A percentile compares a stretch with the other conserved stretches of the same genome.
Evolutionary conservation across 1,284 basidiomycete species (phyloP).

Genomic region (Apiotrichum laibachii): DNA sequence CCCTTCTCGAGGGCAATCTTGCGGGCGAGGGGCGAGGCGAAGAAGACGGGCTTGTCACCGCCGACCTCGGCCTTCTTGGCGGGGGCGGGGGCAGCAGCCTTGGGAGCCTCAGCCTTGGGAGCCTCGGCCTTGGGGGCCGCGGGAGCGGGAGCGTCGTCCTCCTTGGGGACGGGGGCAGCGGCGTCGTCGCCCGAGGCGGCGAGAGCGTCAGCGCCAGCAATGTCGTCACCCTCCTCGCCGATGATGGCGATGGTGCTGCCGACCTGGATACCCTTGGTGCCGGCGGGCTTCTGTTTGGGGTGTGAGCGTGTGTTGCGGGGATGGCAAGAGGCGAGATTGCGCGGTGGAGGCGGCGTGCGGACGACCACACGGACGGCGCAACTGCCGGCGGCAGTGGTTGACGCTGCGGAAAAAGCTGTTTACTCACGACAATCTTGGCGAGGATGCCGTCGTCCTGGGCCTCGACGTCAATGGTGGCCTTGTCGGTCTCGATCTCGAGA

Average conservation of each 20-base stretch:
- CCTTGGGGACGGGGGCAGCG: constrained; percentile 46
- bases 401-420: not conserved
- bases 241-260: constrained; percentile 85
- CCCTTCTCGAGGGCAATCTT: constrained; percentile 95
- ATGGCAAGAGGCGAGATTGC: not conserved
- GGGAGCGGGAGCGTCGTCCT: constrained; percentile 31
- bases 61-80: constrained; percentile 15
- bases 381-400: constrained; percentile 8
- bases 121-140: constrained; percentile 53
- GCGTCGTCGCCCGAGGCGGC: constrained; percentile 57
- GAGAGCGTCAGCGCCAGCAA: constrained; percentile 74
- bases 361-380: not conserved
- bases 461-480: constrained; percentile 98
- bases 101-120: constrained; percentile 49
- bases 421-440: constrained; percentile 71
- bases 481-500: constrained; percentile 89
- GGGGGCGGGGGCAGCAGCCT: constrained; percentile 26
- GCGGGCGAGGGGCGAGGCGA: constrained; percentile 92
- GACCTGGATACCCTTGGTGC: constrained; percentile 80
- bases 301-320: not conserved
- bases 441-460: constrained; percentile 94
- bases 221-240: constrained; percentile 89
- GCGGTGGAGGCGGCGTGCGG: constrained; percentile 3
- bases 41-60: constrained; percentile 65
- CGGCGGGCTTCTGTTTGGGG: constrained; percentile 56